Evolutionary conservation across 1,284 basidiomycete genomes (phyloP), one percentile per base, ranked within the genome.

Genomic region (Malassezia brasiliensis): DNA sequence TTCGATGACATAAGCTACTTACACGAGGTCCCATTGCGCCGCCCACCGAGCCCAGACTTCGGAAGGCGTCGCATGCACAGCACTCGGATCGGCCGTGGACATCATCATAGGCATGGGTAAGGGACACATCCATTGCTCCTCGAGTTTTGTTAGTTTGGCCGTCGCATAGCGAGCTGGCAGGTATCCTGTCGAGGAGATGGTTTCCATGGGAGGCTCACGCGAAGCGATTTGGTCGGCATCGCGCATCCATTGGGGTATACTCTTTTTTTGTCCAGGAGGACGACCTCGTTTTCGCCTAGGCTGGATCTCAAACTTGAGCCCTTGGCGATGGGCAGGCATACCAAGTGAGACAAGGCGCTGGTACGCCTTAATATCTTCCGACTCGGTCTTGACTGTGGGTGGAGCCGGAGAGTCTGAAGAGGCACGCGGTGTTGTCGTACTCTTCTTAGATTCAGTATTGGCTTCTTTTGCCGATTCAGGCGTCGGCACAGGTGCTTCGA

Each of bases 211-310:
- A 41, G 37, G 45, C 34, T 37, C 38, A 40, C 19, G 38, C 25
- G 7, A 28, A n/a, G 42, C 52, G n/a, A 48, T 17, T 8, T 36
- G 47, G 15, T 34, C 35, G 14, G 37, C 47, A 20, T 53, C 52
- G 19, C 37, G 47, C 25, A 53, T 47, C 32, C 39, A 20, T 40
- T 53, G 52, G n/a, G 45, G n/a, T 15, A 44, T 28, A 28, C 9
- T 36, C 14, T 42, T 39, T 30, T 41, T 39, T 9, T 42, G 20
- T 3, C 47, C 54, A 9, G 54, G 55, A 3, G 55, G 55, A 4
- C 55, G 49, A 5, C 55, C 55, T 4, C 55, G 49, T 22, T 57
- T 57, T 9, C 55, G 25, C 4, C 44, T 17, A 1, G 45, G 55
- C 37, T 55, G 17, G 2, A 50, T 39, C 19, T 55, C 47, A 28